These are phyloP conservation scores for Phyllosticta citrichinensis DNA, from an alignment of 2,329 filamentous ascomycete genomes.

Conservation along the genomic window DNA sequence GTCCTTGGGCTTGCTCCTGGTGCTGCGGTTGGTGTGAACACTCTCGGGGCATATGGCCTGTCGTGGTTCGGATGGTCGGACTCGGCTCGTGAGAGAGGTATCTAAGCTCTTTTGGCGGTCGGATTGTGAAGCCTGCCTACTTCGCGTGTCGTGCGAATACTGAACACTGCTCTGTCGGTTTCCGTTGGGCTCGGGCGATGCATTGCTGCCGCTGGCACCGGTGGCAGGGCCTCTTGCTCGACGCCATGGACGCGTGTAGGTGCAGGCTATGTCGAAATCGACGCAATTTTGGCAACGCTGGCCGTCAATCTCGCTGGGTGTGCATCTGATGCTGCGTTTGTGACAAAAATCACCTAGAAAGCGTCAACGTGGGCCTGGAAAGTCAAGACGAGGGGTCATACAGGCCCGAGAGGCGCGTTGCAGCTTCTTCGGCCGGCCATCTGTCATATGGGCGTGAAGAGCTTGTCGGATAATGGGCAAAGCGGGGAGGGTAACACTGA, in stretches of 20 bases:
- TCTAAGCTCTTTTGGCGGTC: slow-evolving; percentile 1
- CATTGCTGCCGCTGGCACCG: background rate
- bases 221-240: slow-evolving; percentile 14
- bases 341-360: slow-evolving; percentile 40
- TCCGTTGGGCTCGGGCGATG: background rate
- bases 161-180: background rate
- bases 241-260: slow-evolving; percentile 36
- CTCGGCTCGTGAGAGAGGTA: background rate
- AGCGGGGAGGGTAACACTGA: background rate
- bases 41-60: background rate
- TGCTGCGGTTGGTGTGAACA: background rate
- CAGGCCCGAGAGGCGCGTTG: slow-evolving; percentile 28
- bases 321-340: slow-evolving; percentile 37
- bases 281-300: slow-evolving; percentile 40
- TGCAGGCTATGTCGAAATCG: slow-evolving; percentile 42
- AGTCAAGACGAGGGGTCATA: background rate
- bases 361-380: background rate
- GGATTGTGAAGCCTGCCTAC: background rate
- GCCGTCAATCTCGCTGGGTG: slow-evolving; percentile 25
- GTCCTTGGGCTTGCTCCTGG: background rate
- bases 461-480: background rate
- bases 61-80: background rate
- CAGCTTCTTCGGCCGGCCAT: slow-evolving; percentile 24
- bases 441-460: slow-evolving; percentile 11
- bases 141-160: background rate